phyloP scores from a whole-genome alignment of 768 basidiomycete genomes.

The Xerocomus spinulosus region DNA sequence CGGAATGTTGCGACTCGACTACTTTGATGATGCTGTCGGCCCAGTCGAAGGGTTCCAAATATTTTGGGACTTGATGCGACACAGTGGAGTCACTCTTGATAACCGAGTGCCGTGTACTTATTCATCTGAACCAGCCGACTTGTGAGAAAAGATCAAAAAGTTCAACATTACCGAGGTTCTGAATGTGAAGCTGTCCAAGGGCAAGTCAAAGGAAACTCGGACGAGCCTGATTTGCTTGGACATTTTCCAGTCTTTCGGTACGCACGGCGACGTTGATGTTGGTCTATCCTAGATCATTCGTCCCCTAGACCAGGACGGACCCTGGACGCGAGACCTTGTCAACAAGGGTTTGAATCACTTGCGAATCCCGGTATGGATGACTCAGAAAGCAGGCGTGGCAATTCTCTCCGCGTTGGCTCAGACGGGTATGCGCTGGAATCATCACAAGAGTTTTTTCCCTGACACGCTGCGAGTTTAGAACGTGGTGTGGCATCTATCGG shows the following conservation, averaged over 20 bases:
- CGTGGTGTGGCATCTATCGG: constrained; percentile 6
- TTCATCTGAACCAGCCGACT: constrained; percentile 1
- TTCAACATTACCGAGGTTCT: constrained; percentile 14
- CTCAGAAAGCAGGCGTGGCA: constrained; percentile 18
- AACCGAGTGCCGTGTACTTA: neutral
- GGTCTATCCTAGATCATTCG: neutral
- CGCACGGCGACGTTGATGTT: neutral
- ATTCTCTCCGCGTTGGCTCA: constrained; percentile 20
- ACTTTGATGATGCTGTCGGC: constrained; percentile 23
- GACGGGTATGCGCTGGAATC: constrained; percentile 5
- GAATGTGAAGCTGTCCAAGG: constrained; percentile 10
- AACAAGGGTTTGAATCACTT: neutral
- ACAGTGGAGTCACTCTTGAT: constrained; percentile 8
- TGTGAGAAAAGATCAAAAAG: constrained; percentile 9
- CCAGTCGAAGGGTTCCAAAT: constrained; percentile 21
- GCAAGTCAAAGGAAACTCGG: constrained; percentile 10
- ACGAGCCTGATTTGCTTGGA: constrained; percentile 15
- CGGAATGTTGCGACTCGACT: constrained; percentile 19
- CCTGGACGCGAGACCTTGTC: constrained; percentile 4
- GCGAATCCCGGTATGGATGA: constrained; percentile 3
- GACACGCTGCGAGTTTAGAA: constrained; percentile 1
- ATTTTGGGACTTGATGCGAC: constrained; percentile 16
- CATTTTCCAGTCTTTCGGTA: neutral
- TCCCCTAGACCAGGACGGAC: constrained; percentile 1
- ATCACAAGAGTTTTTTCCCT: neutral